These are phyloP conservation scores for Kwoniella pini DNA, from an alignment of 768 basidiomycete genomes.

Conservation along the genomic window DNA sequence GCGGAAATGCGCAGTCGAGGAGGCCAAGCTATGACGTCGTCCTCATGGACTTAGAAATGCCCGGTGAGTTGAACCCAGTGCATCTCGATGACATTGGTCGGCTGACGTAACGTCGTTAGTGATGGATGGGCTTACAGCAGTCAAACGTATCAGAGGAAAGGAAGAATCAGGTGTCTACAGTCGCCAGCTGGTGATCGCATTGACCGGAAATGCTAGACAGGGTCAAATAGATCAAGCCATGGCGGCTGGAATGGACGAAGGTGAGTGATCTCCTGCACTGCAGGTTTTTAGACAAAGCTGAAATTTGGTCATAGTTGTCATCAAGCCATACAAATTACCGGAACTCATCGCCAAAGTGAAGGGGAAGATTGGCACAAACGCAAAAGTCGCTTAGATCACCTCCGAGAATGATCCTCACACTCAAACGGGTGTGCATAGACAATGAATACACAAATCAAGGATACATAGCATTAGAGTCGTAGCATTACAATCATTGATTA, in stretches of 20 bases:
- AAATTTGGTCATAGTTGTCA: slow-evolving; percentile 20
- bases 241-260: slow-evolving; percentile 42
- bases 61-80: slow-evolving; percentile 28
- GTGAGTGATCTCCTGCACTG: slow-evolving; percentile 14
- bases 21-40: slow-evolving; percentile 27
- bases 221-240: slow-evolving; percentile 45
- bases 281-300: background rate
- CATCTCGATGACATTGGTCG: background rate
- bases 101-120: slow-evolving; percentile 6
- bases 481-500: too few species aligned
- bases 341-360: slow-evolving; percentile 16
- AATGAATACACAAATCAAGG: too few species aligned
- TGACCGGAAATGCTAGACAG: slow-evolving; percentile 48
- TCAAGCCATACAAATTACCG: slow-evolving; percentile 34
- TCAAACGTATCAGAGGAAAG: slow-evolving; percentile 28
- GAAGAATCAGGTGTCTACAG: slow-evolving; percentile 21
- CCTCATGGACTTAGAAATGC: slow-evolving; percentile 44
- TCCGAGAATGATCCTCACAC: too few species aligned
- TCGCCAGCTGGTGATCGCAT: slow-evolving; percentile 31
- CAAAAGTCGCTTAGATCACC: too few species aligned
- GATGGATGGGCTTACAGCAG: slow-evolving; percentile 42
- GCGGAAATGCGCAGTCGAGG: background rate
- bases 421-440: too few species aligned
- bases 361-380: background rate
- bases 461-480: too few species aligned